Base-by-base conservation (phyloP, 148 eudicot genomes). In the Amaranthus cruentus region DNA sequence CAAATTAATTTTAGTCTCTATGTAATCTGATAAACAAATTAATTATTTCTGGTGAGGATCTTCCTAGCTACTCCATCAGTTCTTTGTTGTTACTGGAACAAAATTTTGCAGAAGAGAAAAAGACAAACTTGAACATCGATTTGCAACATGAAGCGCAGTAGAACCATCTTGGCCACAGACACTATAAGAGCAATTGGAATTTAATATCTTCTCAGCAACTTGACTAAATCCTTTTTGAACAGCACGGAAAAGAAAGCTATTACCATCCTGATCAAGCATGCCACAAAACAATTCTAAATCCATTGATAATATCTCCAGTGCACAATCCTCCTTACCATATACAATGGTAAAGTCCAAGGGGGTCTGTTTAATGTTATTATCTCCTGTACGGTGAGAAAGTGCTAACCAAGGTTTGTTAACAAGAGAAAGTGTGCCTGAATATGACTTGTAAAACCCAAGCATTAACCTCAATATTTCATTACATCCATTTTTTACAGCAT, bases 341-440 rank as follows among this genome's bases (percentile, higher is more conserved):
- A 38, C 53, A 5, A 71, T 7, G 47, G 59, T 63, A 7, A 56
- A 7, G 28, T 58, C 66, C 71, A 71, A 42, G 9, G 63, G 76
- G 1, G 76, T 75, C 18, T 13, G 4, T 1, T 38, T 49, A 6
- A 14, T 6, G 0, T 6, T 3, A 50, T 28, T 28, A 28, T 28
- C 38, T 28, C 38, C 38, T 28, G 38, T 28, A 28, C 38, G 38
- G 38, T 28, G 38, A 28, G 44, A 72, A 3, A 12, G 50, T 2
- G 13, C 66, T 47, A 75, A 38, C 78, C 78, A 75, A 28, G 78
- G 78, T 21, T 66, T 74, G 38, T 28, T 28, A 28, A 28, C 38
- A 28, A 28, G 0, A 28, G 38, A 28, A 28, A 28, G 38, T 28
- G 38, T 28, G 38, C 38, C 38, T 28, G 38, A 28, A 28, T 28